Evolutionary conservation across 2,329 filamentous ascomycete species (phyloP), one percentile per base, ranked within the genome.

Genomic region (Tympanopsis confertula): DNA sequence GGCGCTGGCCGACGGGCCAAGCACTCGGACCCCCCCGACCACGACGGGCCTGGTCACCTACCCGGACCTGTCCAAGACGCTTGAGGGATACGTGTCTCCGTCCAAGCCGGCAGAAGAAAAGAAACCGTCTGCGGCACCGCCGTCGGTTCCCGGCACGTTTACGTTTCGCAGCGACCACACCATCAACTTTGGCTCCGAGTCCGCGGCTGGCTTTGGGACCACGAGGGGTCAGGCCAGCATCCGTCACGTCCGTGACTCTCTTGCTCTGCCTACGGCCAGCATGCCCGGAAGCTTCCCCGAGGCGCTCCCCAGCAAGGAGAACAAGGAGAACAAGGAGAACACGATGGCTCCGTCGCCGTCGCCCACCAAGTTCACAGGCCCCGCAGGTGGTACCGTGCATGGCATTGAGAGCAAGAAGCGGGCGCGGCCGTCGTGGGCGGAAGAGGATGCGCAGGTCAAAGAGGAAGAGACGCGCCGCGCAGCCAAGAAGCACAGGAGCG

Each of bases 381-480:
- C 42, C 35, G 35, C 48, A 55, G n/a, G 18, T 28, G 65, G 65
- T 28, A 65, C 75, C 26, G 65, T 72, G 3, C 77, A 81, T 46
- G 77, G 77, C 14, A 71, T 82, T 57, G 55, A 63, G 5, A 80
- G 74, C 59, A 81, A 82, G 64, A 82, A 79, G 58, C 71, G 77
- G 19, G 66, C 70, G 47, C 66, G 76, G n/a, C 66, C 68, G 13
- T 68, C 58, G 38, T 67, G 65, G 35, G 72, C 75, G 30, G 71
- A 73, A 39, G 73, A 77, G 38, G 68, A 72, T 22, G 7, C 7
- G n/a, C 7, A n/a, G 7, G 7, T 26, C 7, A n/a, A 26, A n/a
- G 64, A 65, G 0, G 66, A 69, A 37, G 54, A 62, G 35, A 56
- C 52, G 2, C 59, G 67, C 41, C 67, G 71, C 13, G 68, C 67